Percentiles rank a stretch among this genome's conserved stretches.
Evolutionary conservation across 2,329 filamentous ascomycete genomes (phyloP).

Genomic region (Eutypa lata): DNA sequence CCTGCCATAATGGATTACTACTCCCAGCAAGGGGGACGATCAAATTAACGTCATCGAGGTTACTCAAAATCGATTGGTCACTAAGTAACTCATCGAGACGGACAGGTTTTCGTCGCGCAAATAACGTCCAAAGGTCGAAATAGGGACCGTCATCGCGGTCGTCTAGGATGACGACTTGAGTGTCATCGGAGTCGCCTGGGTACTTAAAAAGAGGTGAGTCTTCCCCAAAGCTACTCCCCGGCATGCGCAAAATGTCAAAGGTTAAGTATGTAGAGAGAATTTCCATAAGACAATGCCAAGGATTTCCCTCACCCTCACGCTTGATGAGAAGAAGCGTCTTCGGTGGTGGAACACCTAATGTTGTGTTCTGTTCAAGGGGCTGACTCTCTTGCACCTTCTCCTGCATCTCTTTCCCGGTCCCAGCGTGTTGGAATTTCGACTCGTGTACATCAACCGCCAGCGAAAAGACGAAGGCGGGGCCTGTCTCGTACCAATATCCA

Average conservation of each 20-base stretch:
- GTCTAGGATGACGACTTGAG: constrained; percentile 35
- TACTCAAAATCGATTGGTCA: constrained; percentile 2
- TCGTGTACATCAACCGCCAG: constrained; percentile 1
- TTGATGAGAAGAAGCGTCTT: constrained; percentile 28
- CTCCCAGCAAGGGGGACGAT: constrained; percentile 38
- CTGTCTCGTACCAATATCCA: constrained; percentile 10
- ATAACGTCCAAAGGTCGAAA: constrained; percentile 35
- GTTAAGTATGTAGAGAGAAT: constrained; percentile 30
- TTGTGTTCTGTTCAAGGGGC: neutral
- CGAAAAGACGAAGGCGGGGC: constrained; percentile 4
- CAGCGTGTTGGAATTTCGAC: neutral
- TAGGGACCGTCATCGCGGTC: constrained; percentile 31
- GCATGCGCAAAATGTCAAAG: constrained; percentile 31
- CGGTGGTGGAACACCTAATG: neutral
- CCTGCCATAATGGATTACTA: constrained; percentile 40
- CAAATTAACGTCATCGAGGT: constrained; percentile 23
- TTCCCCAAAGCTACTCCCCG: constrained; percentile 6
- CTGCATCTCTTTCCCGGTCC: neutral
- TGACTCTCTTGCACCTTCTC: neutral
- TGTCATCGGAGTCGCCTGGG: constrained; percentile 16
- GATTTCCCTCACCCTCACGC: constrained; percentile 31
- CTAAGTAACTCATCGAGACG: constrained; percentile 23
- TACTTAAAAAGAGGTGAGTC: constrained; percentile 16
- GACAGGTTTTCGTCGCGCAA: constrained; percentile 27
- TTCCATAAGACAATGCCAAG: constrained; percentile 34